Conservation (phyloP, 2,329 filamentous ascomycete genomes). For the Pseudogymnoascus sp. region DNA sequence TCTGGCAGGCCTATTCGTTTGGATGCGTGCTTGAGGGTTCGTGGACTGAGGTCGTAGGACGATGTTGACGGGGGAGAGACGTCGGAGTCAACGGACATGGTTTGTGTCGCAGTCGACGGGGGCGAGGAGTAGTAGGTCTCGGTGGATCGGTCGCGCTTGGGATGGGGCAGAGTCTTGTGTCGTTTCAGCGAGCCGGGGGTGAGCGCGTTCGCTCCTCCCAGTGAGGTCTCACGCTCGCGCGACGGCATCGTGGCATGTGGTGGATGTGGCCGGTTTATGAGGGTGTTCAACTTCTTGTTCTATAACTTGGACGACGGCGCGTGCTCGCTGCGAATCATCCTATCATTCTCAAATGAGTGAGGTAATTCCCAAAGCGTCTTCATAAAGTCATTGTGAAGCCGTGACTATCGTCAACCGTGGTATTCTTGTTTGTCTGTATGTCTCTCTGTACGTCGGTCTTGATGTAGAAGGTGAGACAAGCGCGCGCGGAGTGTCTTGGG, state of each 20-base stretch:
- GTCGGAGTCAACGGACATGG: conserved; percentile 23
- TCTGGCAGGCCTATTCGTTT: conserved; percentile 33
- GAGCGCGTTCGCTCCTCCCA: background rate
- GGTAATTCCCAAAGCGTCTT: conserved; percentile 4
- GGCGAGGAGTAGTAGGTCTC: conserved; percentile 19
- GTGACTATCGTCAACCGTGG: conserved; percentile 4
- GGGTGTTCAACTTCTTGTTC: background rate
- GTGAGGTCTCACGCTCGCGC: conserved; percentile 9
- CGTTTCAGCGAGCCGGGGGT: conserved; percentile 20
- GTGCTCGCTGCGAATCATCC: background rate
- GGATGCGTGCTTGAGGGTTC: conserved; percentile 27
- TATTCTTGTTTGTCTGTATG: conserved; percentile 6
- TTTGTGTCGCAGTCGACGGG: conserved; percentile 18
- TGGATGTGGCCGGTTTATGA: background rate
- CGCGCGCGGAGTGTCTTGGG: conserved; percentile 2
- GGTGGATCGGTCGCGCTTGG: conserved; percentile 19
- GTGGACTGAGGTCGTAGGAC: conserved; percentile 25
- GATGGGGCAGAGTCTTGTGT: conserved; percentile 29
- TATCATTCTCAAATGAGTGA: conserved; percentile 9
- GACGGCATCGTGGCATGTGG: conserved; percentile 10
- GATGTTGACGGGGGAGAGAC: conserved; percentile 22
- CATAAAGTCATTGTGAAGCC: conserved; percentile 9
- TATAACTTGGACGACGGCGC: conserved; percentile 5
- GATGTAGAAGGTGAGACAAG: conserved; percentile 10
- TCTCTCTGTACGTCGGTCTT: conserved; percentile 7